These are phyloP conservation scores for Mercurialis annua DNA, from an alignment of 345 rosid species.

Conservation along the genomic window DNA sequence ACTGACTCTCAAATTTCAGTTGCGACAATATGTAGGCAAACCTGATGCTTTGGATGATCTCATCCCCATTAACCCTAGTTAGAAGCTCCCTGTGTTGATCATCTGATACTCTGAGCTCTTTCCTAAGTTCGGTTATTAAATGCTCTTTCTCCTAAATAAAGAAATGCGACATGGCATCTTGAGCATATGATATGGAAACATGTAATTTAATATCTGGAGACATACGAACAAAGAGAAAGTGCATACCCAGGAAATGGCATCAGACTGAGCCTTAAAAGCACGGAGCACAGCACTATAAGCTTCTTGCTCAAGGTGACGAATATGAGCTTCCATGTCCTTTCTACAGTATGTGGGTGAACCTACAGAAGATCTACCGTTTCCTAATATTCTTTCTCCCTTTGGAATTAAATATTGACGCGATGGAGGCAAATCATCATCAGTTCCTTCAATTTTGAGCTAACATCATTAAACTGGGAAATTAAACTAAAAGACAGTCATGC, in stretches of 20 bases:
- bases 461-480: not conserved
- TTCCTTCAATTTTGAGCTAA: conserved; percentile 26
- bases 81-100: conserved; percentile 94
- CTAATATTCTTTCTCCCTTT: conserved; percentile 29
- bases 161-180: not conserved
- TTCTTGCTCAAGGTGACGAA: conserved; percentile 93
- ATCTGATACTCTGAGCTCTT: conserved; percentile 90
- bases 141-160: conserved; percentile 82
- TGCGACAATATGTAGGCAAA: conserved; percentile 31
- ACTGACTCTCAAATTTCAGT: conserved; percentile 7
- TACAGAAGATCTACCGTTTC: conserved; percentile 39
- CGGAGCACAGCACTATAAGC: conserved; percentile 90
- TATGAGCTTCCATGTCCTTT: conserved; percentile 79
- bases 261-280: conserved; percentile 97
- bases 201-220: not conserved
- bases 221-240: conserved; percentile 10
- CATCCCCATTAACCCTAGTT: conserved; percentile 77
- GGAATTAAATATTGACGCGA: conserved; percentile 35
- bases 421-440: conserved; percentile 48
- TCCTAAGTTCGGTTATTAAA: conserved; percentile 90
- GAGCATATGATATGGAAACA: conserved; percentile 7
- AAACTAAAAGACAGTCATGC: not conserved
- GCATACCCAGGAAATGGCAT: conserved; percentile 94
- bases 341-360: conserved; percentile 39
- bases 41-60: conserved; percentile 79